A percentile compares a stretch with the other conserved stretches of the same genome.
phyloP scores from a whole-genome alignment of 805 yeast species.

The Saturnispora halmiae region DNA sequence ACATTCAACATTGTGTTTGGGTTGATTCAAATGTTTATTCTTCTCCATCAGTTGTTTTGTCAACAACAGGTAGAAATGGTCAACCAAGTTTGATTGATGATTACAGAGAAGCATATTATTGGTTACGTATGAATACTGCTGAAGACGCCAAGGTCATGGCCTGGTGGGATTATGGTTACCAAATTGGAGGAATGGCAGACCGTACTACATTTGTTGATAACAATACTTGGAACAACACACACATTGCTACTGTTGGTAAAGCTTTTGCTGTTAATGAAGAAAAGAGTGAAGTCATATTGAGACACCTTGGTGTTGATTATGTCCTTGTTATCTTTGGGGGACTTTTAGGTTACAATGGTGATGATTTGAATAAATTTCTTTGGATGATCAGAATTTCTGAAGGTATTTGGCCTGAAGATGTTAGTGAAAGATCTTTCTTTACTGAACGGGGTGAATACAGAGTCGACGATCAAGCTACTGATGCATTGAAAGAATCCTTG shows the following conservation, averaged over 20 bases:
- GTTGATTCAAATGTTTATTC: conserved; percentile 93
- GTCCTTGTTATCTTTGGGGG: conserved; percentile 93
- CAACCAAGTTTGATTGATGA: conserved; percentile 81
- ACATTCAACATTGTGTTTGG: conserved; percentile 94
- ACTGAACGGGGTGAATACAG: conserved; percentile 80
- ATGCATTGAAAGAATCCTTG: conserved; percentile 79
- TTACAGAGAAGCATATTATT: conserved; percentile 96
- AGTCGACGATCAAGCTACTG: conserved; percentile 73
- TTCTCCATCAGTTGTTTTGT: conserved; percentile 93
- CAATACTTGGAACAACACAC: conserved; percentile 99
- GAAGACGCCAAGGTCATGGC: conserved; percentile 95
- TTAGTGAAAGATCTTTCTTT: conserved; percentile 76
- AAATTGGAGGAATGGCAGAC: conserved; percentile 99
- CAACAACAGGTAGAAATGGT: conserved; percentile 80
- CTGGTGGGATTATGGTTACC: conserved; percentile 99
- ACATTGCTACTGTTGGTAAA: conserved; percentile 97
- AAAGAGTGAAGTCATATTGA: conserved; percentile 77
- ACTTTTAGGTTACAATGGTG: conserved; percentile 85
- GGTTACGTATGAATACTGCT: conserved; percentile 96
- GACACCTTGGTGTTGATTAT: conserved; percentile 90
- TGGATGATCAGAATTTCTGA: conserved; percentile 99
- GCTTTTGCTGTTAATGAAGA: conserved; percentile 92
- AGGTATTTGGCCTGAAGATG: conserved; percentile 99
- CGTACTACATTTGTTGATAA: conserved; percentile 96
- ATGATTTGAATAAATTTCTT: conserved; percentile 89